phyloP scores from a whole-genome alignment of 805 yeast genomes.

The Scheffersomyces coipomensis region DNA sequence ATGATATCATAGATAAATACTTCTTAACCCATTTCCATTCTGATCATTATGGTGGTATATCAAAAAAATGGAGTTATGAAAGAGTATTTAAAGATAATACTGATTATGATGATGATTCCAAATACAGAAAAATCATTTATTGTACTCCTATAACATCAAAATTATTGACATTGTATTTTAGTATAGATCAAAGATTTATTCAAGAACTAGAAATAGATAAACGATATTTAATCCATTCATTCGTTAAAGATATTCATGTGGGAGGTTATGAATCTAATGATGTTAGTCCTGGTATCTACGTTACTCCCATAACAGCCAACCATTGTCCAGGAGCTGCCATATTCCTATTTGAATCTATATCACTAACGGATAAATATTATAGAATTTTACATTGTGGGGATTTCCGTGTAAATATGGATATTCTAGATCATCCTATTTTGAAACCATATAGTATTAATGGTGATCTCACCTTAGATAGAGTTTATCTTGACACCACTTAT shows the following conservation, averaged over 20 bases:
- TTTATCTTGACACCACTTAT: constrained; percentile 91
- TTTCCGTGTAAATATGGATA: constrained; percentile 65
- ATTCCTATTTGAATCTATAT: constrained; percentile 59
- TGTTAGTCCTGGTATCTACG: constrained; percentile 38
- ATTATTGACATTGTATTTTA: constrained; percentile 53
- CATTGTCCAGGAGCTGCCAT: constrained; percentile 97
- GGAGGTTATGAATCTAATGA: constrained; percentile 13
- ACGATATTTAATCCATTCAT: constrained; percentile 28
- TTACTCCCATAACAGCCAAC: constrained; percentile 76
- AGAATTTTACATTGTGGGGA: constrained; percentile 86
- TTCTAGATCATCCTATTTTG: constrained; percentile 42
- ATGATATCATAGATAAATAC: constrained; percentile 48
- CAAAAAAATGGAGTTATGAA: constrained; percentile 65
- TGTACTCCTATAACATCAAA: constrained; percentile 70
- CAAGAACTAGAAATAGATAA: constrained; percentile 37
- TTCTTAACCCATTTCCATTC: constrained; percentile 85
- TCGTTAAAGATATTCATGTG: constrained; percentile 4
- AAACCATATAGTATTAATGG: constrained; percentile 14
- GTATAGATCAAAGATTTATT: constrained; percentile 50
- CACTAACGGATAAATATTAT: constrained; percentile 17
- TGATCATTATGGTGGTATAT: constrained; percentile 89
- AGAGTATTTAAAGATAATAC: constrained; percentile 28
- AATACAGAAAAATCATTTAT: constrained; percentile 58
- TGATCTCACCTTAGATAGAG: constrained; percentile 43
- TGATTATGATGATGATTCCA: constrained; percentile 20